phyloP scores from a whole-genome alignment of 2,329 filamentous ascomycete species.

The Ophiosphaerella herpotricha region DNA sequence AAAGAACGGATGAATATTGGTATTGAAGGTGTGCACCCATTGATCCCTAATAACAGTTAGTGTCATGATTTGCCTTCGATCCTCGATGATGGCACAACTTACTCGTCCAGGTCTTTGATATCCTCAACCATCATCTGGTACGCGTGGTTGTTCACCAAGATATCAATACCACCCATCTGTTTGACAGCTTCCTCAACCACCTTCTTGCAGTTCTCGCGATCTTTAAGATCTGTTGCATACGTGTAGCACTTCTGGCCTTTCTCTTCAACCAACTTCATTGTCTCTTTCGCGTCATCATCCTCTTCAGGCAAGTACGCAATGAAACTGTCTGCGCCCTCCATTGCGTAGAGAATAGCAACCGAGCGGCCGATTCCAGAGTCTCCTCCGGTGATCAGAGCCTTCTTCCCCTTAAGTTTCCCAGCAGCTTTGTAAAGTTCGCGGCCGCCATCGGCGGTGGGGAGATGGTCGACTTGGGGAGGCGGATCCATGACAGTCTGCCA shows the following conservation, averaged over 20 bases:
- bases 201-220: conserved; percentile 70
- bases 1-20: conserved; percentile 83
- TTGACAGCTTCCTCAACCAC: conserved; percentile 69
- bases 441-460: conserved; percentile 70
- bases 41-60: conserved; percentile 62
- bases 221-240: conserved; percentile 66
- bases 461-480: conserved; percentile 64
- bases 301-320: conserved; percentile 78
- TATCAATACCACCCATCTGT: conserved; percentile 71
- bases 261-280: conserved; percentile 70
- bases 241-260: conserved; percentile 69
- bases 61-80: too few species aligned
- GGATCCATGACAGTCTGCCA: conserved; percentile 61
- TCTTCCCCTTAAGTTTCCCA: conserved; percentile 75
- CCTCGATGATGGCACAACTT: conserved; percentile 34
- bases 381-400: conserved; percentile 79
- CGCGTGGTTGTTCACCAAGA: conserved; percentile 73
- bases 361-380: conserved; percentile 80
- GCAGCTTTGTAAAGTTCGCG: conserved; percentile 74
- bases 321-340: conserved; percentile 76
- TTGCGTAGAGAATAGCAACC: conserved; percentile 75
- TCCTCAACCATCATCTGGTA: conserved; percentile 75
- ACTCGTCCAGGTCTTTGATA: conserved; percentile 73
- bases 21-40: conserved; percentile 79
- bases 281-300: conserved; percentile 75